Evolutionary conservation across 129 eudicot species (phyloP).

Genomic region (Lactuca sativa): DNA sequence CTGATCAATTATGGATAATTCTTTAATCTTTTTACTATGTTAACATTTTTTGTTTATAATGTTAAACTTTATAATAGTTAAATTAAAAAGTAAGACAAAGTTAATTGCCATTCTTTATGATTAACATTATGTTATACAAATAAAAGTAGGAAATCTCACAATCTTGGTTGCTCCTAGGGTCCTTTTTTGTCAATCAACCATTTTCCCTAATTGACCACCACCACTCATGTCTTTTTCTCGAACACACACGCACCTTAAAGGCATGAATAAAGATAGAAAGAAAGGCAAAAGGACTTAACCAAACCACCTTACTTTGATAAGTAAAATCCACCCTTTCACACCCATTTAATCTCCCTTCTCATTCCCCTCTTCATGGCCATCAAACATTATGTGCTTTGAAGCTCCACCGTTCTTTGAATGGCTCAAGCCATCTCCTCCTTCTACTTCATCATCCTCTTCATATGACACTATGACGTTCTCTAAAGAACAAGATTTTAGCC

Average conservation of each 20-base stretch:
- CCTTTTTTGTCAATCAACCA: slow-evolving; percentile 24
- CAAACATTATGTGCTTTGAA: slow-evolving; percentile 49
- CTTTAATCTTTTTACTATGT: too few species aligned
- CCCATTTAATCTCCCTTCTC: background rate
- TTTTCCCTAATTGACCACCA: slow-evolving; percentile 24
- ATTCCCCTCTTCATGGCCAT: slow-evolving; percentile 31
- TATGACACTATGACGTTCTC: slow-evolving; percentile 47
- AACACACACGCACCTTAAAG: slow-evolving; percentile 38
- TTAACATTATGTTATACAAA: background rate
- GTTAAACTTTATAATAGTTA: too few species aligned
- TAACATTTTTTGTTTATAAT: too few species aligned
- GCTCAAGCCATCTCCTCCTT: slow-evolving; percentile 59
- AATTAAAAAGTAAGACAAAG: too few species aligned
- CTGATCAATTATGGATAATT: too few species aligned
- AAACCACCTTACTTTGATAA: slow-evolving; percentile 38
- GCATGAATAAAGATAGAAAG: slow-evolving; percentile 33
- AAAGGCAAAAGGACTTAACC: slow-evolving; percentile 27
- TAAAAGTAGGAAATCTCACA: slow-evolving; percentile 25
- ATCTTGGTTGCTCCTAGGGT: slow-evolving; percentile 24
- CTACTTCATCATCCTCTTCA: slow-evolving; percentile 41
- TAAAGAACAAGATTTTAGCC: slow-evolving; percentile 35
- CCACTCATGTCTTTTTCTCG: slow-evolving; percentile 35
- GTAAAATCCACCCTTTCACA: slow-evolving; percentile 38
- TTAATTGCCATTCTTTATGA: too few species aligned
- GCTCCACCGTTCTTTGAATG: slow-evolving; percentile 73